Base-by-base conservation (phyloP, 148 eudicot genomes). In the Rheum nobile region DNA sequence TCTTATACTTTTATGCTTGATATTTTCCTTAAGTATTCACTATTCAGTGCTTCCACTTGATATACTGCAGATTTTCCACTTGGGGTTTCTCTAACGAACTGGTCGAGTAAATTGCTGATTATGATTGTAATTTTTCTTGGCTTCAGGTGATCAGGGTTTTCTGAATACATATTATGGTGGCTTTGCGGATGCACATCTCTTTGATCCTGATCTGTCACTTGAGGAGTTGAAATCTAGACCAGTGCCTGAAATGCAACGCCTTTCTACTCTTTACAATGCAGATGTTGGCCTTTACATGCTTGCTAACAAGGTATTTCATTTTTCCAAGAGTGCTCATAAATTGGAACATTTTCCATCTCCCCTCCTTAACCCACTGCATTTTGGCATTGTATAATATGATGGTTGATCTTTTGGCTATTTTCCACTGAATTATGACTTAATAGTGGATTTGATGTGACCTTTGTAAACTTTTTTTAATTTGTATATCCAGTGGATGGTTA, bases 231-330 rank as follows among this genome's bases (percentile, higher is more conserved):
- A 87, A 50, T 84, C 96, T 57, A 89, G 89, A 75, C 85, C 91
- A 47, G 79, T 72, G 72, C 86, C 90, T 67, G 82, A 83, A 76
- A 95, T 95, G 99, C 92, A 95, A 82, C 95, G 99, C 72, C 96
- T 95, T 73, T 90, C 99, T 73, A 95, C 99, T 68, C 77, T 95
- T 71, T 95, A 87, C 70, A 95, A 95, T 86, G 99, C 99, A 75
- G 99, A 95, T 86, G 99, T 95, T 87, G 99, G 99, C 47, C 88
- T 95, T 71, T 95, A 95, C 85, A 95, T 95, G 99, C 97, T 95
- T 73, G 99, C 99, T 75, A 95, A 95, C 79, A 95, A 95, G 99
- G 99, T 95, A 77, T 35, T 12, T 54, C 3, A 28, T 55, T 2
- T 28, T 28, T 59, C 7, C 34, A 28, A 26, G 34, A 34, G 61